phyloP scores from a whole-genome alignment of 148 eudicot species.

The Rhododendron simsii region DNA sequence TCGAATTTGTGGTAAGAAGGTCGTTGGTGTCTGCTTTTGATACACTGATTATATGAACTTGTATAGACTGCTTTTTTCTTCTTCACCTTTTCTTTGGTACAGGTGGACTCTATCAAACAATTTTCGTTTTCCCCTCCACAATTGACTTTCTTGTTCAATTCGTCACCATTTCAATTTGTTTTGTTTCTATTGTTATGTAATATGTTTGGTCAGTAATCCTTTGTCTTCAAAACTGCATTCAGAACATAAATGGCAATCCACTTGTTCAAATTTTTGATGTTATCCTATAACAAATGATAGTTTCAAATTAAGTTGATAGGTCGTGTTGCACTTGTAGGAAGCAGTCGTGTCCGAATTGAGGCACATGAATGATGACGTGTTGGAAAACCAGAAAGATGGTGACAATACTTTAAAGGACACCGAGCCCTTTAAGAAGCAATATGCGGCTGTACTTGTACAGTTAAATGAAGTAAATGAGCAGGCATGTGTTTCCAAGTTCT shows the following conservation, averaged over 20 bases:
- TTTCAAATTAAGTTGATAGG: not conserved
- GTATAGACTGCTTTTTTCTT: not conserved
- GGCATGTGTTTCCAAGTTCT: slow-evolving; percentile 32
- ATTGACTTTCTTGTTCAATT: not conserved
- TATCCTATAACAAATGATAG: not conserved
- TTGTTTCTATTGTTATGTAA: not conserved
- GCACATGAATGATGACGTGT: slow-evolving; percentile 84
- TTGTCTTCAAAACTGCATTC: not conserved
- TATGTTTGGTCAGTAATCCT: not conserved
- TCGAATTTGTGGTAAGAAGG: not conserved
- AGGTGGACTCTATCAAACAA: not conserved
- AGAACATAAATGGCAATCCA: not conserved
- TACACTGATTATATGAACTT: not conserved
- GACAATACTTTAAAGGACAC: slow-evolving; percentile 52
- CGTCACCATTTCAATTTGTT: not conserved
- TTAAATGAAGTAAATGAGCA: slow-evolving; percentile 76
- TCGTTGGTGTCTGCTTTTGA: not conserved
- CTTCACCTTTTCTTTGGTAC: not conserved
- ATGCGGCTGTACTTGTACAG: slow-evolving; percentile 88
- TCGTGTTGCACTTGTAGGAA: slow-evolving; percentile 47
- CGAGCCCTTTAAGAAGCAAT: slow-evolving; percentile 85
- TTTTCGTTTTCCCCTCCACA: not conserved
- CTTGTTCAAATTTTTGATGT: not conserved
- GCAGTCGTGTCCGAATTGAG: slow-evolving; percentile 77
- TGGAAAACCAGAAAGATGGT: slow-evolving; percentile 44